phyloP scores from a whole-genome alignment of 345 rosid species.

The Salix dunnii region DNA sequence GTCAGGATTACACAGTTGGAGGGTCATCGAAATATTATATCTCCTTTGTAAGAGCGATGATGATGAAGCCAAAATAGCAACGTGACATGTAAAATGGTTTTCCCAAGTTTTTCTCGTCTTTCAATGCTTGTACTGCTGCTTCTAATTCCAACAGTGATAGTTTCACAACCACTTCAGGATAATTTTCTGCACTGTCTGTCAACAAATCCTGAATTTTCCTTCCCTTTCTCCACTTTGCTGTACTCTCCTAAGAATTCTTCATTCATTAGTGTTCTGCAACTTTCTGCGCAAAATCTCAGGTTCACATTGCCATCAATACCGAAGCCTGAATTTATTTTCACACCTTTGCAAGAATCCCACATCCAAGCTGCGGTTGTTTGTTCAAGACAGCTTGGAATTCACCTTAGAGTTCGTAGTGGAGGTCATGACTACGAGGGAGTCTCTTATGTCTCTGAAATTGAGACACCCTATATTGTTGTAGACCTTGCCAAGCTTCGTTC shows the following conservation, averaged over 20 bases:
- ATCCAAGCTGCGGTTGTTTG: conserved; percentile 15
- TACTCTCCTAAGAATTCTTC: conserved; percentile 34
- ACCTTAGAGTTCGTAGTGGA: conserved; percentile 14
- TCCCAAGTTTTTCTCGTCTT: conserved; percentile 1
- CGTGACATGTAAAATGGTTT: conserved; percentile 17
- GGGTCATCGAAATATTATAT: conserved; percentile 5
- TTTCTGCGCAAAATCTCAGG: conserved; percentile 5
- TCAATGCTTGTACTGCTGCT: conserved; percentile 18
- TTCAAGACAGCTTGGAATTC: conserved; percentile 10
- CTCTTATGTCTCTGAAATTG: conserved; percentile 10
- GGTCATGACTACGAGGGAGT: conserved; percentile 10
- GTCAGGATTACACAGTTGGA: no score
- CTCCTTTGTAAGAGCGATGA: not conserved
- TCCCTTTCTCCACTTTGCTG: conserved; percentile 26
- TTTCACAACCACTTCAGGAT: conserved; percentile 27
- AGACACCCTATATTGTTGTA: conserved; percentile 45
- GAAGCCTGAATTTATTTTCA: not conserved
- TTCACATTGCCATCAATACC: conserved; percentile 1
- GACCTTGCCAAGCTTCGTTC: conserved; percentile 51
- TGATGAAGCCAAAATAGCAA: not conserved
- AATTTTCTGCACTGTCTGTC: conserved; percentile 41
- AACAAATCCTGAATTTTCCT: conserved; percentile 22
- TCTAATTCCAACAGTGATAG: conserved; percentile 7
- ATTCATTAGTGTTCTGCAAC: conserved; percentile 20
- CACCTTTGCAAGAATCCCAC: conserved; percentile 6